Evolutionary conservation across 164 flowering plant species (phyloP).

Genomic region (Nymphaea colorata): DNA sequence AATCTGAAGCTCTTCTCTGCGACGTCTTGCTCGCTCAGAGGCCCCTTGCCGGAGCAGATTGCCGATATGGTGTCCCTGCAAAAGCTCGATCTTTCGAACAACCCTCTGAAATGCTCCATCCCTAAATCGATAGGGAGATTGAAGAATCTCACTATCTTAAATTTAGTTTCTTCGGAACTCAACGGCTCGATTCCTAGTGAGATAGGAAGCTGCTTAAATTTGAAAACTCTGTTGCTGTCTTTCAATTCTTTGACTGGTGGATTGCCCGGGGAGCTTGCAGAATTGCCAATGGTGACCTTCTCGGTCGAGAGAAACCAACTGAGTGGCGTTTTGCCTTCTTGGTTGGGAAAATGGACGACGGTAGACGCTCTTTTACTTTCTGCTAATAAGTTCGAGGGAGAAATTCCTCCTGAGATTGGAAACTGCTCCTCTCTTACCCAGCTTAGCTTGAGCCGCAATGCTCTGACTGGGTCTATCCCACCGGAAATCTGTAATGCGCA

Average conservation of each 20-base stretch:
- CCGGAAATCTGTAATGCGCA: slow-evolving; percentile 46
- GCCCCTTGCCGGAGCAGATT: slow-evolving; percentile 62
- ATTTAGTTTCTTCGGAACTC: slow-evolving; percentile 36
- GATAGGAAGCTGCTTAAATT: slow-evolving; percentile 45
- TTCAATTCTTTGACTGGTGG: slow-evolving; percentile 56
- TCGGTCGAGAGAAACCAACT: slow-evolving; percentile 56
- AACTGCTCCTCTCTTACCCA: slow-evolving; percentile 43
- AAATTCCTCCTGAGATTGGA: slow-evolving; percentile 57
- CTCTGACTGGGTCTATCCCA: slow-evolving; percentile 45
- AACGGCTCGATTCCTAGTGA: slow-evolving; percentile 57
- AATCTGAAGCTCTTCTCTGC: slow-evolving; percentile 27
- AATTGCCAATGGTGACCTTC: slow-evolving; percentile 44
- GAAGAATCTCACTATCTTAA: slow-evolving; percentile 35
- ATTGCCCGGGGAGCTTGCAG: slow-evolving; percentile 42
- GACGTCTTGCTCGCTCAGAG: slow-evolving; percentile 36
- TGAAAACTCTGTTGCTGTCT: slow-evolving; percentile 48
- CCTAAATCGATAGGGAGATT: slow-evolving; percentile 47
- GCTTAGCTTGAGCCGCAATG: slow-evolving; percentile 42
- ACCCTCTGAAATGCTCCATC: slow-evolving; percentile 48
- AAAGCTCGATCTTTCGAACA: slow-evolving; percentile 55
- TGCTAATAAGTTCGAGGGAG: slow-evolving; percentile 40
- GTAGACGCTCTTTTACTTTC: slow-evolving; percentile 43
- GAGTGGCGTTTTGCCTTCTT: slow-evolving; percentile 55
- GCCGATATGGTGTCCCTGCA: slow-evolving; percentile 22
- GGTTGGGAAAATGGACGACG: slow-evolving; percentile 55